These are phyloP conservation scores for Styphnolobium japonicum DNA, from an alignment of 306 rosid species.

Conservation along the genomic window DNA sequence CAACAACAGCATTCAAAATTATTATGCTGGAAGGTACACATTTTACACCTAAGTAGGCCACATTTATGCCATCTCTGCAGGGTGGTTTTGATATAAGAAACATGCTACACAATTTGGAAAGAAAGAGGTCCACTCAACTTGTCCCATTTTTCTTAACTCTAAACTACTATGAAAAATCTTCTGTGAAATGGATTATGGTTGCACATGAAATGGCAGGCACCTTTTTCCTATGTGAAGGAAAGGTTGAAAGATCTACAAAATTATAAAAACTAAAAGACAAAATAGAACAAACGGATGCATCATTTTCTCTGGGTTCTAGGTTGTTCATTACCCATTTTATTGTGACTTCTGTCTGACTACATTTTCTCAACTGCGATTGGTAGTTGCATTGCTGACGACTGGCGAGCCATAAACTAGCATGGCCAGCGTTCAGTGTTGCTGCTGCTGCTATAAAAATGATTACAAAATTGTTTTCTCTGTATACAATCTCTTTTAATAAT, in stretches of 20 bases:
- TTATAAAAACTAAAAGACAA: constrained; percentile 5
- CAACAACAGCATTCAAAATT: constrained; percentile 18
- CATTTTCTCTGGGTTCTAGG: background rate
- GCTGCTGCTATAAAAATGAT: background rate
- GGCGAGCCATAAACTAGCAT: constrained; percentile 19
- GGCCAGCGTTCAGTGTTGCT: constrained; percentile 13
- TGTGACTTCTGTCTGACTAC: background rate
- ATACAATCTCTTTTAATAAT: background rate
- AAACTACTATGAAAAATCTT: background rate
- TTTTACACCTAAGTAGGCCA: background rate
- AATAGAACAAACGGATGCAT: background rate
- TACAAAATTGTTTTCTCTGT: background rate
- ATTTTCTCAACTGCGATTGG: constrained; percentile 25
- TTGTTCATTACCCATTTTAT: background rate
- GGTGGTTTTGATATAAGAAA: background rate
- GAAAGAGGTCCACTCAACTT: background rate
- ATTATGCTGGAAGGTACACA: constrained; percentile 18
- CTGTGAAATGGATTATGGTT: background rate
- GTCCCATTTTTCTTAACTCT: constrained; percentile 17
- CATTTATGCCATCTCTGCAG: background rate
- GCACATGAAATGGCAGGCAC: constrained; percentile 5
- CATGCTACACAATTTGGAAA: background rate
- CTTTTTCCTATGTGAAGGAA: constrained; percentile 2
- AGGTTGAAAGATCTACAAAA: background rate
- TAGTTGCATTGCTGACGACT: constrained; percentile 29